Conservation (phyloP, 2,329 filamentous ascomycete genomes). For the Penicillium sp. region DNA sequence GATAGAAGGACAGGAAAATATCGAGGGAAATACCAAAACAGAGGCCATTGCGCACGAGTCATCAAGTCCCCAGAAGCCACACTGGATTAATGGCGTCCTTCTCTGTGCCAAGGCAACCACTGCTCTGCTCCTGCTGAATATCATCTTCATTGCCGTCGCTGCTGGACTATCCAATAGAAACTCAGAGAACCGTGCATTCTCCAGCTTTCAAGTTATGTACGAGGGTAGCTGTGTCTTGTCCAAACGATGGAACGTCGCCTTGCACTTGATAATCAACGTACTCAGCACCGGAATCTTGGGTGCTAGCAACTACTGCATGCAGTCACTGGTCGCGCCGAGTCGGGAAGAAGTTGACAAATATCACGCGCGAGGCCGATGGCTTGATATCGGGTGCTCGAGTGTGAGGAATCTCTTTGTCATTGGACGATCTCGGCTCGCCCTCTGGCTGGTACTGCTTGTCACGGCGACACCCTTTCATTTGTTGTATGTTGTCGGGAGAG, state of each 20-base stretch:
- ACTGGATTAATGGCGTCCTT: not conserved
- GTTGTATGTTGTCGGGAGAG: conserved; percentile 11
- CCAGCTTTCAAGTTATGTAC: not conserved
- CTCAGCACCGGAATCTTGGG: conserved; percentile 48
- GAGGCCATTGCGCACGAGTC: not conserved
- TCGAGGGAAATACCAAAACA: not conserved
- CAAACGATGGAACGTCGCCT: conserved; percentile 8
- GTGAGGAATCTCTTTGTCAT: conserved; percentile 26
- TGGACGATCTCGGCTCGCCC: conserved; percentile 32
- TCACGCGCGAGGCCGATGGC: conserved; percentile 28
- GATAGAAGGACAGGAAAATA: not conserved
- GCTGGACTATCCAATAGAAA: not conserved
- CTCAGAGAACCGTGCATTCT: not conserved
- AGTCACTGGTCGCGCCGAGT: conserved; percentile 53
- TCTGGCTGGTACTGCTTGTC: conserved; percentile 14
- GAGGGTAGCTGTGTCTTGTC: not conserved
- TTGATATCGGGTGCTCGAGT: conserved; percentile 48
- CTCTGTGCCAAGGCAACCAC: not conserved
- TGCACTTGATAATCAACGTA: conserved; percentile 53
- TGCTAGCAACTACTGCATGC: conserved; percentile 55
- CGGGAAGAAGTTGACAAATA: conserved; percentile 26
- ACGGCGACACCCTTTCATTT: conserved; percentile 22
- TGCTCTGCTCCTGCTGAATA: not conserved
- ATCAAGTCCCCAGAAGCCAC: not conserved
- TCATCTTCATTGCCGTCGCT: not conserved